Evolutionary conservation across 192 early-diverging fungal species (phyloP), one percentile per base, ranked within the genome.

Genomic region (Gaertneriomyces sp.): DNA sequence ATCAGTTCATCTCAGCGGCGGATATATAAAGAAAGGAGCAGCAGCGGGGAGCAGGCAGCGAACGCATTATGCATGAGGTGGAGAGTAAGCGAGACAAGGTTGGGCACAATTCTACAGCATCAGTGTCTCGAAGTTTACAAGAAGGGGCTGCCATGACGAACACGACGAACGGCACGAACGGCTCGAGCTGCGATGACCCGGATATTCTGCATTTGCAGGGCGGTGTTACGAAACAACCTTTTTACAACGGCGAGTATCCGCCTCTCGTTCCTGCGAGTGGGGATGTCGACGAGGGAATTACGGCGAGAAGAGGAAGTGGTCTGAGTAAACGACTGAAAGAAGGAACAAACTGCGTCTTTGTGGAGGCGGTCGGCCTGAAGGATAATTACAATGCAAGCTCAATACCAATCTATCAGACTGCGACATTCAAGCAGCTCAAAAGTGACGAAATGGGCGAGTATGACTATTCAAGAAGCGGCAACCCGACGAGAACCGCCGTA

Each of bases 391-490:
- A 92, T 76, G 84, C 94, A 8, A 83, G 90, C 19, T 93, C 91
- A 6, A 87, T 93, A 50, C 96, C 96, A n/a, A 93, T 98, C 66
- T 98, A 98, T 82, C 94, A 96, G 65, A 90, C 94, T 0, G 96
- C 96, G 10, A 98, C 96, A 0, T 98, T 98, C 78, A 96, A 94
- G 78, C 93, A 96, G 74, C 72, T 70, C n/a, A 73, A 78, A 17
- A 92, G 89, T 6, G 82, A 81, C 16, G 91, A 89, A 45, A 87
- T 85, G 66, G 94, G 92, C 11, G 91, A 94, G 56, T 98, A 91
- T 71, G 96, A 98, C 79, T 98, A 98, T 74, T 88, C 92, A 46
- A 84, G 96, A 51, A 90, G 88, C n/a, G 94, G 96, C 11, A 98
- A 98, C 76, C 96, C 96, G 5, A 98, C 96, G n/a, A 80, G 96